Evolutionary conservation across 2,329 filamentous ascomycete genomes (phyloP), one percentile per base, ranked within the genome.

Genomic region (Alternaria rosae): DNA sequence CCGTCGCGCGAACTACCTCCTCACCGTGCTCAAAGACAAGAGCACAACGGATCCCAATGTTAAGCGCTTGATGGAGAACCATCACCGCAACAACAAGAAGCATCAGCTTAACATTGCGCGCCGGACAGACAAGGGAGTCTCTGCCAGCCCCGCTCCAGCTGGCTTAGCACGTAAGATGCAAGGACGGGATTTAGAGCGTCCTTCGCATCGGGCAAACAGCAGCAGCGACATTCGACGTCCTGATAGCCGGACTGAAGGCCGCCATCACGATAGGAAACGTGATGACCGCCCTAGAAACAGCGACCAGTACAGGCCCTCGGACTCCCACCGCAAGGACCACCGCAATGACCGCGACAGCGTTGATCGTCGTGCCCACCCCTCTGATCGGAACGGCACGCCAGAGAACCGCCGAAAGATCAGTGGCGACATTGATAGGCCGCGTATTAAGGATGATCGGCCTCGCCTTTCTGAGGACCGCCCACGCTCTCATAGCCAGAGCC

Each of bases 31-130:
- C 63, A 93, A 94, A 76, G 92, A 97, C 74, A 93, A 96, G 79
- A 91, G 89, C 3, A 82, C 82, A 26, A 89, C 88, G 64, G 92
- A 97, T 74, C 85, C 87, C 28, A 88, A 88, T 20, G 91, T 91
- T 4, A 93, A 92, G 77, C 90, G 89, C 73, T 88, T 91, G 1
- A 89, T 96, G 26, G 94, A 97, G 72, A 97, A 97, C 68, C 94
- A 97, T 72, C 94, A 97, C 78, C 92, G 94, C 57, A 97, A 94
- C 81, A 97, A 94, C 82, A 97, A 97, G 82, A 94, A 96, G 74
- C 80, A 88, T 51, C 77, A 78, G 41, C 58, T 77, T 13, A 82
- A 66, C 88, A 88, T 70, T 87, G 89, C 66, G 9, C 88, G 90
- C 35, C 86, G 81, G 21, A 64, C 83, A 42, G 86, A 88, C 41